Evolutionary conservation across 805 yeast genomes (phyloP).

Genomic region (Metschnikowia hibisci): DNA sequence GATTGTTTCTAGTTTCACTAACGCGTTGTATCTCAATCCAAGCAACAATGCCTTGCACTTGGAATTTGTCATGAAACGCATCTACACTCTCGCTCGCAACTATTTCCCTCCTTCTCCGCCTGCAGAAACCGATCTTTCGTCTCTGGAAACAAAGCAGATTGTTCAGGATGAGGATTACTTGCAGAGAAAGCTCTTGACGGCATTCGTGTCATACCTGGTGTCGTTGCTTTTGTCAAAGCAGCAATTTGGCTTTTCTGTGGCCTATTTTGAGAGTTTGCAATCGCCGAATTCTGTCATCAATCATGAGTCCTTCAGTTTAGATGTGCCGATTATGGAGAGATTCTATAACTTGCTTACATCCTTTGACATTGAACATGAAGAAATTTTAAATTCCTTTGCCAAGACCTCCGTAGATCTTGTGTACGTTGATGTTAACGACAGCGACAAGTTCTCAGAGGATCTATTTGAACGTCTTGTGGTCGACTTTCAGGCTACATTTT

Average conservation of each 20-base stretch:
- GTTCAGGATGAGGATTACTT: slow-evolving; percentile 55
- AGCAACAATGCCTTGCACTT: slow-evolving; percentile 23
- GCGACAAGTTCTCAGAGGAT: slow-evolving; percentile 29
- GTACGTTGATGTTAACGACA: slow-evolving; percentile 3
- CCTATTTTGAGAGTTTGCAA: slow-evolving; percentile 15
- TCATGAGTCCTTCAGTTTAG: slow-evolving; percentile 17
- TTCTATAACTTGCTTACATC: slow-evolving; percentile 48
- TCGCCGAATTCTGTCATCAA: slow-evolving; percentile 3
- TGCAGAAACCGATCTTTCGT: slow-evolving; percentile 36
- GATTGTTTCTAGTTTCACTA: slow-evolving; percentile 56
- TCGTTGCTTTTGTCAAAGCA: slow-evolving; percentile 27
- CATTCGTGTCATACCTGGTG: slow-evolving; percentile 53
- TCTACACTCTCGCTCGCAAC: slow-evolving; percentile 58
- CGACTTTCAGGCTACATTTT: slow-evolving; percentile 38
- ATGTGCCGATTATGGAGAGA: slow-evolving; percentile 23
- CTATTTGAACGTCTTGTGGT: slow-evolving; percentile 39
- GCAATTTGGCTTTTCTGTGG: slow-evolving; percentile 23
- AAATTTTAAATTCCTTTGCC: slow-evolving; percentile 33
- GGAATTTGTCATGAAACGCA: slow-evolving; percentile 51
- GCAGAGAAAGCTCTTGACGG: slow-evolving; percentile 62
- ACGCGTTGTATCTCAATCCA: slow-evolving; percentile 40
- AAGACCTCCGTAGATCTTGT: slow-evolving; percentile 43
- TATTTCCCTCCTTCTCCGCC: slow-evolving; percentile 39
- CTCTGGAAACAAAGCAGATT: slow-evolving; percentile 37
- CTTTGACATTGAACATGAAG: slow-evolving; percentile 59